Percentiles rank a stretch among this genome's conserved stretches.
Evolutionary conservation across 2,329 filamentous ascomycete species (phyloP).

Genomic region (Pseudopyrenochaeta lycopersici): DNA sequence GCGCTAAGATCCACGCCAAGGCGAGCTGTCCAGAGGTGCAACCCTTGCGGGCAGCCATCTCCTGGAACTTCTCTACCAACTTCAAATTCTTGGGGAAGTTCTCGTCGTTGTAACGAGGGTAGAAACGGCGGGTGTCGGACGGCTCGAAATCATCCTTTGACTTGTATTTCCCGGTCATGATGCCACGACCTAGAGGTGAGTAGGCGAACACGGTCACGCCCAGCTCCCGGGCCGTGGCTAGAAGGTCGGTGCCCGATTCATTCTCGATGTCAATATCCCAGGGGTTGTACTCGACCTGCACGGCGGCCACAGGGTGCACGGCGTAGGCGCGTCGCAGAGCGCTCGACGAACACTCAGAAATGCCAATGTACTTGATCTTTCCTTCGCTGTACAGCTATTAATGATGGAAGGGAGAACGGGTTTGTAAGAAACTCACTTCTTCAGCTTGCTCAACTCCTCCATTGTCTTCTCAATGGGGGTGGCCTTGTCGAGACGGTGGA

Average conservation of each 20-base stretch:
- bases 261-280: slow-evolving; percentile 52
- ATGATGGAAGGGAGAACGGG: neutral
- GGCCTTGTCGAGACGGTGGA: slow-evolving; percentile 49
- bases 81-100: slow-evolving; percentile 40
- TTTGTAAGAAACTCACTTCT: slow-evolving; percentile 54
- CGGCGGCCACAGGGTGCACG: slow-evolving; percentile 54
- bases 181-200: slow-evolving; percentile 43
- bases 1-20: slow-evolving; percentile 41
- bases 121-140: slow-evolving; percentile 26
- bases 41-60: slow-evolving; percentile 54
- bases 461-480: slow-evolving; percentile 58
- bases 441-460: slow-evolving; percentile 50
- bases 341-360: slow-evolving; percentile 48
- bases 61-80: slow-evolving; percentile 30
- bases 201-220: slow-evolving; percentile 46
- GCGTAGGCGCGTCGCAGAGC: slow-evolving; percentile 57
- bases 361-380: neutral
- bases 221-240: slow-evolving; percentile 50
- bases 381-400: neutral
- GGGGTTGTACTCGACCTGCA: slow-evolving; percentile 58
- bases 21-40: slow-evolving; percentile 66
- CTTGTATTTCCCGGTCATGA: slow-evolving; percentile 18
- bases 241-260: slow-evolving; percentile 23
- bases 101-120: slow-evolving; percentile 17
- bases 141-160: slow-evolving; percentile 54